Conservation (phyloP, 768 basidiomycete genomes). For the Cyathus striatus region DNA sequence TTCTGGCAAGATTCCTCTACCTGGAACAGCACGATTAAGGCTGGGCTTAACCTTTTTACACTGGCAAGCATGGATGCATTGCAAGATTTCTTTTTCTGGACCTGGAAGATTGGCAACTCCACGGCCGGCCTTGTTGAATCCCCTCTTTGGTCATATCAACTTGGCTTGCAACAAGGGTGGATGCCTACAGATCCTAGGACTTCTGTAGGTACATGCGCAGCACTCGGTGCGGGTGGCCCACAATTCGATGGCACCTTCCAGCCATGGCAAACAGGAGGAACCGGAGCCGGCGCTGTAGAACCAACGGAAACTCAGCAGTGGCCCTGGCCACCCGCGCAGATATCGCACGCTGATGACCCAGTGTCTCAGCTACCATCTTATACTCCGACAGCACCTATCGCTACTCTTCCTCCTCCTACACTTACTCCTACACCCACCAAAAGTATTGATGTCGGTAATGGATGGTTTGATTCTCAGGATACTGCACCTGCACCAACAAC, state of each 20-base stretch:
- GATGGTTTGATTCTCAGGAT: slow-evolving; percentile 56
- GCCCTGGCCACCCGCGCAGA: slow-evolving; percentile 62
- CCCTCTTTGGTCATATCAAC: slow-evolving; percentile 47
- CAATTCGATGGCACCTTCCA: slow-evolving; percentile 41
- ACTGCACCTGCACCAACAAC: slow-evolving; percentile 38
- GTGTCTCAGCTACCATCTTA: slow-evolving; percentile 54
- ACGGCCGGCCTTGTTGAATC: slow-evolving; percentile 31
- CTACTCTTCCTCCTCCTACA: slow-evolving; percentile 46
- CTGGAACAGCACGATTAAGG: slow-evolving; percentile 40
- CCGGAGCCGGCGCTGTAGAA: slow-evolving; percentile 46
- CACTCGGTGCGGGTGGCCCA: slow-evolving; percentile 38
- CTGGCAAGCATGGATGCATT: slow-evolving; percentile 43
- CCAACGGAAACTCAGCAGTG: slow-evolving; percentile 31
- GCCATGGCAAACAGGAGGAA: slow-evolving; percentile 69
- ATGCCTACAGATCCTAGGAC: slow-evolving; percentile 50
- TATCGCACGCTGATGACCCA: slow-evolving; percentile 29
- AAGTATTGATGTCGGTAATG: slow-evolving; percentile 35
- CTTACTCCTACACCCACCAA: slow-evolving; percentile 31
- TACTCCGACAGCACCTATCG: slow-evolving; percentile 59
- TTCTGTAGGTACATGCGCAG: slow-evolving; percentile 54
- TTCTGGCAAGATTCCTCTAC: slow-evolving; percentile 46
- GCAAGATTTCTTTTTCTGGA: slow-evolving; percentile 46
- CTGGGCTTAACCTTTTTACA: slow-evolving; percentile 48
- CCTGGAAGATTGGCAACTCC: slow-evolving; percentile 41
- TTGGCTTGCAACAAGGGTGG: slow-evolving; percentile 34